Evolutionary conservation across 1,284 basidiomycete genomes (phyloP), one percentile per base, ranked within the genome.

Genomic region (Sporisorium reilianum): DNA sequence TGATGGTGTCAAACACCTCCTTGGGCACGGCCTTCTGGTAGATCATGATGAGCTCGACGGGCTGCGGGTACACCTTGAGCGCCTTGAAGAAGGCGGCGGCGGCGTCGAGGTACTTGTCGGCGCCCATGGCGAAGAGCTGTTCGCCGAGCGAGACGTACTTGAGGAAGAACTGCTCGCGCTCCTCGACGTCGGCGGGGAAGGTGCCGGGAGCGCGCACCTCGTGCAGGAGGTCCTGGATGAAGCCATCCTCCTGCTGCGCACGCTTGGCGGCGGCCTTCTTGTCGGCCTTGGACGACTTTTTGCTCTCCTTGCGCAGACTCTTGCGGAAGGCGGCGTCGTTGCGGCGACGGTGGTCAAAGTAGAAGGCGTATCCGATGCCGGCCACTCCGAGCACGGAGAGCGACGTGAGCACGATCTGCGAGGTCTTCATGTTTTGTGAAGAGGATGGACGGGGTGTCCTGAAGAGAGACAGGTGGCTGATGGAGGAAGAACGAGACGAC

Each of bases 281-380:
- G 12, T 88, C 88, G n/a, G 88, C 88, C 82, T 92, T 89, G 22
- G 90, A 89, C 25, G 90, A 85, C 53, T 83, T 84, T 56, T 86
- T 86, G 59, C 83, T 80, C 49, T 88, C 89, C 86, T 92, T 92
- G 87, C 95, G 95, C 69, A 99, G 89, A 85, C 89, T 90, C 87
- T 91, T 94, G 85, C 96, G 90, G 89, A 99, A 99, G 14, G 89
- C 88, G 41, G 89, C 86, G 84, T 97, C 94, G 85, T 92, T 94
- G 80, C 94, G 90, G 62, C 96, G 91, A 87, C 90, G 93, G 88
- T 97, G 92, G 89, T 99, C 96, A 84, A 98, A 99, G 87, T 95
- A 98, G 63, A 80, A 41, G 14, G 82, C 82, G 55, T 84, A 84
- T 11, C 81, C 82, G 38, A 83, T 41, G n/a, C 75, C 74, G 10